phyloP scores from a whole-genome alignment of 371 early-diverging fungal species.

The Mortierella sp. region DNA sequence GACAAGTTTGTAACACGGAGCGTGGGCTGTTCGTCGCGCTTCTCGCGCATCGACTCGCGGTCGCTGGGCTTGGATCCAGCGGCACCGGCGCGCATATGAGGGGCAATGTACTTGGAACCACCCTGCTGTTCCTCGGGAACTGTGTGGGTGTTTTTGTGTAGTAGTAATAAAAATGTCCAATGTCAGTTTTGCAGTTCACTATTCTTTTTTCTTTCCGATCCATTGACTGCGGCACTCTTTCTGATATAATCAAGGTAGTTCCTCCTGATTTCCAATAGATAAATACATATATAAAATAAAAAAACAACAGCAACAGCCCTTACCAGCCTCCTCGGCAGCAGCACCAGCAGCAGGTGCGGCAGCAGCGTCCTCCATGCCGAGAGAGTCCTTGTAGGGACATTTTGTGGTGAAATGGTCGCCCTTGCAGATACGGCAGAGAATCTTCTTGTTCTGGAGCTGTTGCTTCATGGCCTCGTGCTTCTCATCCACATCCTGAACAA shows the following conservation, averaged over 20 bases:
- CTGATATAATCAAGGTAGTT: too few relatives aligned
- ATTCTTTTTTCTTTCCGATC: too few relatives aligned
- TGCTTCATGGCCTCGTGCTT: slow-evolving; percentile 62
- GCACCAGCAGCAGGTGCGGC: slow-evolving; percentile 16
- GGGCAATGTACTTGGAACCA: slow-evolving; percentile 82
- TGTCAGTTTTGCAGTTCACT: too few relatives aligned
- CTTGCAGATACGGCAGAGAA: slow-evolving; percentile 96
- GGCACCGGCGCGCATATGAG: slow-evolving; percentile 78
- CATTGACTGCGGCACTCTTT: too few relatives aligned
- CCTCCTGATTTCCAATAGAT: too few relatives aligned
- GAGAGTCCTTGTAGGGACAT: slow-evolving; percentile 97
- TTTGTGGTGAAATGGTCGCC: slow-evolving; percentile 96
- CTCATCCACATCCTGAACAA: slow-evolving; percentile 65
- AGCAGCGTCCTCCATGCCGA: slow-evolving; percentile 69
- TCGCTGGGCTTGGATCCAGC: slow-evolving; percentile 45
- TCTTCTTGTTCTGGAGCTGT: slow-evolving; percentile 78
- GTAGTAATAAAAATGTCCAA: too few relatives aligned
- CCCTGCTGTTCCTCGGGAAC: slow-evolving; percentile 55
- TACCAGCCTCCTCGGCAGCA: slow-evolving; percentile 38
- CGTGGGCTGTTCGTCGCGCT: slow-evolving; percentile 76
- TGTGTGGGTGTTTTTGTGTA: neutral
- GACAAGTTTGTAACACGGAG: slow-evolving; percentile 97
- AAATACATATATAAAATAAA: neutral
- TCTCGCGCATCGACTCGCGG: slow-evolving; percentile 61
- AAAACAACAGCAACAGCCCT: neutral